Evolutionary conservation across 192 early-diverging fungal genomes (phyloP), one percentile per base, ranked within the genome.

Genomic region (Mortierella claussenii): DNA sequence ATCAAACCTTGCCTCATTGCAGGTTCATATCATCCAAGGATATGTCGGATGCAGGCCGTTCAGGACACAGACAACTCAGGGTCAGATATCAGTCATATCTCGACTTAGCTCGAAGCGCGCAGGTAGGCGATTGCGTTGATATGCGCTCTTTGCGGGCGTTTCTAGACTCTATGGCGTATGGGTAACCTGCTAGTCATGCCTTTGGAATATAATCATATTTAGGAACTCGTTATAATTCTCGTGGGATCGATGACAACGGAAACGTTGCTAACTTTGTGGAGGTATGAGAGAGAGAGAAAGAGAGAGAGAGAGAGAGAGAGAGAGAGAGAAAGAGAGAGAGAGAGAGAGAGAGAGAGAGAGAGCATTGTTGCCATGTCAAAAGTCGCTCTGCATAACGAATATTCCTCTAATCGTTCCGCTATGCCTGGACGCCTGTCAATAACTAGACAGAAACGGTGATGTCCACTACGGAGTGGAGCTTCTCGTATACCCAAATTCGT

Each of bases 221-320:
- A 46, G 98, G 98, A 7, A 97, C 95, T 33, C 86, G 98, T 42
- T 97, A 93, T 75, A 92, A 95, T 66, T 92, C 96, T 2, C 89
- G 98, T 23, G 98, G 98, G 5, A 90, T 99, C 32, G 95, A 99
- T 61, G 98, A 99, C 64, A 91, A 93, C 60, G 98, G 98, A 30
- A 87, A 93, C 69, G 96, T 97, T 32, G 94, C 96, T n/a, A 99
- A 99, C 74, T 98, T 97, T 81, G 98, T 98, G 4, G 97, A 99
- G 80, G 86, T 83, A 84, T 26, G 2, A 10, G 4, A 33, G 17
- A n/a, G n/a, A n/a, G n/a, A n/a, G n/a, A n/a, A n/a, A n/a, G n/a
- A n/a, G n/a, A n/a, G n/a, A n/a, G n/a, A n/a, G n/a, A n/a, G n/a
- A n/a, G n/a, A n/a, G n/a, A n/a, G n/a, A n/a, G n/a, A n/a, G n/a